Conservation (phyloP, 768 basidiomycete species). For the Lactarius trivialis region DNA sequence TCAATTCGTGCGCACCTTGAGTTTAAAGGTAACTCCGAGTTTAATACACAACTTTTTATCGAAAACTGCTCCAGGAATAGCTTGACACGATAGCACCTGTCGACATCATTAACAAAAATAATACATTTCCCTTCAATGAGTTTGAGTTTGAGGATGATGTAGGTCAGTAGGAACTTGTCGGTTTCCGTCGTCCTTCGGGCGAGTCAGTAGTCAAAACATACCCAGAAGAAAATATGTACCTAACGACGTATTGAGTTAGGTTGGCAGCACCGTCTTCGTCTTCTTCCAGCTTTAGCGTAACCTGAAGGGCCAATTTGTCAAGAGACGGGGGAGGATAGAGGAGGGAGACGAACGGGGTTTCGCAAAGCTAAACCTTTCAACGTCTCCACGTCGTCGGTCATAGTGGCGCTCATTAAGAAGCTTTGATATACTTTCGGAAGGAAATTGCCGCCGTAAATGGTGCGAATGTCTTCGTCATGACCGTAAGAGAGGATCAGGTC, state of each 20-base stretch:
- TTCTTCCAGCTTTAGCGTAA: conserved; percentile 81
- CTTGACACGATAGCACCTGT: conserved; percentile 90
- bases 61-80: conserved; percentile 98
- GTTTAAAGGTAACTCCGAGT: conserved; percentile 92
- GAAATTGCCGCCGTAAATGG: conserved; percentile 60
- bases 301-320: conserved; percentile 38
- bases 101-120: conserved; percentile 93
- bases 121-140: conserved; percentile 96
- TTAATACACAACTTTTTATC: conserved; percentile 91
- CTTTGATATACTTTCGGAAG: conserved; percentile 82
- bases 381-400: conserved; percentile 92
- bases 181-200: conserved; percentile 50
- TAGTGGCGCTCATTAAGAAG: conserved; percentile 95
- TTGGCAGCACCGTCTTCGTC: conserved; percentile 74
- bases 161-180: conserved; percentile 95
- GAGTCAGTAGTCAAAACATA: background rate
- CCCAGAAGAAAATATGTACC: conserved; percentile 33
- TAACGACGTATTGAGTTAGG: conserved; percentile 81
- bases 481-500: conserved; percentile 97
- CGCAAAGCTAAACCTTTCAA: conserved; percentile 84
- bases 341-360: conserved; percentile 62
- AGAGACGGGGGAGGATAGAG: background rate
- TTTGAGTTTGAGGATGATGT: conserved; percentile 93
- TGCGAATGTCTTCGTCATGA: conserved; percentile 82
- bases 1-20: conserved; percentile 51